Evolutionary conservation across 768 basidiomycete genomes (phyloP).

Genomic region (Xerocomus spinulosus): DNA sequence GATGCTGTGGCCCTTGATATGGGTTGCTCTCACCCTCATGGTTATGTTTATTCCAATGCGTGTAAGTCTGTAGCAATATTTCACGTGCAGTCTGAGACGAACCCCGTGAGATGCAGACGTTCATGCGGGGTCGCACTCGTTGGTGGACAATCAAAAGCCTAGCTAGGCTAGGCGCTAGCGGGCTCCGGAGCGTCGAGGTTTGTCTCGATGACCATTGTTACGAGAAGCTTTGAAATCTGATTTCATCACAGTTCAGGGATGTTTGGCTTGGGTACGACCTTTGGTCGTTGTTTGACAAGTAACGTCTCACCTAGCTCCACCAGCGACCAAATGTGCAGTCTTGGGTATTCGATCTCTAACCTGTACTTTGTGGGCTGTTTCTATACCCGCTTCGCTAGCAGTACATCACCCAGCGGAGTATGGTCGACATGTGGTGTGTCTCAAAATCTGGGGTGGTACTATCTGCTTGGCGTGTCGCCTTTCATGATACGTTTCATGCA

Average conservation of each 20-base stretch:
- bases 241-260: constrained; percentile 57
- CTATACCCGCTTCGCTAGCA: constrained; percentile 38
- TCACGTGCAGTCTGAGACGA: background rate
- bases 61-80: constrained; percentile 26
- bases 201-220: background rate
- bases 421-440: constrained; percentile 39
- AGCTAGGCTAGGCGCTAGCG: constrained; percentile 62
- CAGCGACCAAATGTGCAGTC: constrained; percentile 79
- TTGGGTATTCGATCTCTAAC: constrained; percentile 68
- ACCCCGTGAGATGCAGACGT: constrained; percentile 45
- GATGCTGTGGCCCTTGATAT: constrained; percentile 73
- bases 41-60: constrained; percentile 76
- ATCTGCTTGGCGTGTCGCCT: constrained; percentile 58
- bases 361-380: constrained; percentile 70
- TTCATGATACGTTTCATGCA: constrained; percentile 76
- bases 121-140: constrained; percentile 35
- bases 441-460: constrained; percentile 56
- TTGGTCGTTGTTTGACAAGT: background rate
- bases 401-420: constrained; percentile 46
- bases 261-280: constrained; percentile 77
- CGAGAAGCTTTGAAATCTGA: background rate
- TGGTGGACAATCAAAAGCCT: constrained; percentile 75
- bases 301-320: background rate
- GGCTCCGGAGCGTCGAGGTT: constrained; percentile 72
- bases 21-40: constrained; percentile 61